These are phyloP conservation scores for Solanum gandarillasii DNA, from an alignment of 257 asterid genomes.

Conservation along the genomic window DNA sequence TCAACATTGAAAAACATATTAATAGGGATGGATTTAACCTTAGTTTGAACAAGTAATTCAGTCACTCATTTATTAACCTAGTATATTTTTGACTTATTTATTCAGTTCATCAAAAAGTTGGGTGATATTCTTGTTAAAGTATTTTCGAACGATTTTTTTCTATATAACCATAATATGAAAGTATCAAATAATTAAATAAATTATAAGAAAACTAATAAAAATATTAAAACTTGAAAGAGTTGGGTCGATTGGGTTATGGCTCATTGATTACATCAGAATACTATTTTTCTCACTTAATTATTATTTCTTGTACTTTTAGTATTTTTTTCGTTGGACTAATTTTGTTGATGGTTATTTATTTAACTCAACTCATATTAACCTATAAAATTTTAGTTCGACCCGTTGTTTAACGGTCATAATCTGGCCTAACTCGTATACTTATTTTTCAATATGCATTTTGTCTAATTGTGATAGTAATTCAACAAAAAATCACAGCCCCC, in stretches of 20 bases:
- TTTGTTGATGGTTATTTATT: too few relatives aligned
- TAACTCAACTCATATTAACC: too few relatives aligned
- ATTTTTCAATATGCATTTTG: neutral
- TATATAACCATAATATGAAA: too few relatives aligned
- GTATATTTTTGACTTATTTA: neutral
- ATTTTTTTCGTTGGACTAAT: neutral
- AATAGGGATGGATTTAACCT: neutral
- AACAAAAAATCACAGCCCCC: neutral
- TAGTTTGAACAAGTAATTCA: neutral
- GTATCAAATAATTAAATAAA: neutral
- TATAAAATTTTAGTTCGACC: neutral
- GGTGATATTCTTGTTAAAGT: neutral
- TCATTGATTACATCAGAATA: too few relatives aligned
- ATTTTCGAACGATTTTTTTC: too few relatives aligned
- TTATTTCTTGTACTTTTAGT: neutral
- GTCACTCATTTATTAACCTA: neutral
- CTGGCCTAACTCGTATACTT: neutral
- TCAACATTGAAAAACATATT: neutral
- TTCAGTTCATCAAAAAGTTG: neutral
- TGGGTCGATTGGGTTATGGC: neutral
- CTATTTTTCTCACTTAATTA: too few relatives aligned
- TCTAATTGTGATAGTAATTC: neutral
- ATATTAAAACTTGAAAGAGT: neutral
- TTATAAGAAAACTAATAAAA: neutral
- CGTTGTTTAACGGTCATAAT: neutral